Percentiles rank a stretch among this genome's conserved stretches.
phyloP scores from a whole-genome alignment of 306 rosid species.

The Glycyrrhiza uralensis region DNA sequence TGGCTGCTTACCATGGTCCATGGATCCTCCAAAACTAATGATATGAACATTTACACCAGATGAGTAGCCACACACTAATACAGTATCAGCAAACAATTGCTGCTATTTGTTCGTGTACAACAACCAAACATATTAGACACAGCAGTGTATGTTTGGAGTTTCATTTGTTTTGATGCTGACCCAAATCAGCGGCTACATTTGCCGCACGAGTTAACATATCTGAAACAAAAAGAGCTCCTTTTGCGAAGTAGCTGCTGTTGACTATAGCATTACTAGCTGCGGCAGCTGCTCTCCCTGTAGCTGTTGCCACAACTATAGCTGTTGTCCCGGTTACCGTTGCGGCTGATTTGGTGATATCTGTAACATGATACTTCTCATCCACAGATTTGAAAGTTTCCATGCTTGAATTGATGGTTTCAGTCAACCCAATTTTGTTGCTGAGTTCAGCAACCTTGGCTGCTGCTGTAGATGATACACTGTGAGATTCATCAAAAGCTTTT shows the following conservation, averaged over 20 bases:
- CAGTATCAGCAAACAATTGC: conserved; percentile 1
- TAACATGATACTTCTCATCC: conserved; percentile 76
- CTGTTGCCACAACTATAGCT: conserved; percentile 64
- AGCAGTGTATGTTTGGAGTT: neutral
- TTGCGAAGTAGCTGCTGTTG: conserved; percentile 80
- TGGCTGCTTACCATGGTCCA: conserved; percentile 23
- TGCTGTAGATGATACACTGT: conserved; percentile 66
- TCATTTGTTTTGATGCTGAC: conserved; percentile 36
- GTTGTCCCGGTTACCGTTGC: conserved; percentile 72
- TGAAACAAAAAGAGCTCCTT: conserved; percentile 84
- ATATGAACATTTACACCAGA: conserved; percentile 32
- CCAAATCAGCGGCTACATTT: conserved; percentile 64
- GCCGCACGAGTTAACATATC: conserved; percentile 57
- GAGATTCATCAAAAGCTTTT: conserved; percentile 76
- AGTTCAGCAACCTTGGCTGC: conserved; percentile 70
- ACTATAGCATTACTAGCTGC: conserved; percentile 72
- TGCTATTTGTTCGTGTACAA: conserved; percentile 9
- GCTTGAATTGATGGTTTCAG: conserved; percentile 62
- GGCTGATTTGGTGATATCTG: conserved; percentile 71
- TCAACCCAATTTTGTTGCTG: conserved; percentile 69
- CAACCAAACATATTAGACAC: neutral
- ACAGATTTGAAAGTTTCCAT: conserved; percentile 64
- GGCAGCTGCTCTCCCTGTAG: conserved; percentile 68
- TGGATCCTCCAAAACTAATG: conserved; percentile 2
- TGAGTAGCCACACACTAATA: conserved; percentile 10